These are phyloP conservation scores for Streptanthus diversifolius DNA, from an alignment of 345 rosid genomes.

Conservation along the genomic window DNA sequence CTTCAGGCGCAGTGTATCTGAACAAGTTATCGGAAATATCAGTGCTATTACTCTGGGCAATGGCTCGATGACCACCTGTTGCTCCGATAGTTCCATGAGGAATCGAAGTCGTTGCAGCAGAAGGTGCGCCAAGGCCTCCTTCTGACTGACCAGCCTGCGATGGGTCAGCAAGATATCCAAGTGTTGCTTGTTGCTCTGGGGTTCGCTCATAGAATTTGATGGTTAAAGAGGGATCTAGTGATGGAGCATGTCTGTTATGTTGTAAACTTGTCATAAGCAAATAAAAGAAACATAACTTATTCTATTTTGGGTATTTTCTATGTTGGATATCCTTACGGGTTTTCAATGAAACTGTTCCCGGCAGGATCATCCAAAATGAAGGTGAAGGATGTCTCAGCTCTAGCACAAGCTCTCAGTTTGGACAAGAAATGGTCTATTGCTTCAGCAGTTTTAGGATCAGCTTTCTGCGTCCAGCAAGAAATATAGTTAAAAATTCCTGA, in stretches of 20 bases:
- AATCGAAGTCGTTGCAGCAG: constrained; percentile 34
- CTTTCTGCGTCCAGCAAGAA: constrained; percentile 53
- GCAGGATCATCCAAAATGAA: constrained; percentile 88
- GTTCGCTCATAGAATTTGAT: constrained; percentile 84
- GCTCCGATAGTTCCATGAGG: constrained; percentile 90
- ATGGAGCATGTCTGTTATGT: constrained; percentile 67
- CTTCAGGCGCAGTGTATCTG: constrained; percentile 86
- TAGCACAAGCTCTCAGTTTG: constrained; percentile 78
- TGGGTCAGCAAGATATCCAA: constrained; percentile 66
- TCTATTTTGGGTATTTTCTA: neutral
- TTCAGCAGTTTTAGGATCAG: constrained; percentile 82
- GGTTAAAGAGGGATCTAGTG: constrained; percentile 69
- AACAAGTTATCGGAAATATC: constrained; percentile 75
- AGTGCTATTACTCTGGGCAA: constrained; percentile 81
- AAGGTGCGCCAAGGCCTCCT: constrained; percentile 26
- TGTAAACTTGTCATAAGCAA: constrained; percentile 1
- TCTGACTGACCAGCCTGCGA: constrained; percentile 45
- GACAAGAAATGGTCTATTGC: constrained; percentile 75
- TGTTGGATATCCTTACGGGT: constrained; percentile 56
- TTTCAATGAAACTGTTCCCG: constrained; percentile 95
- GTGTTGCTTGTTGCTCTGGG: constrained; percentile 69
- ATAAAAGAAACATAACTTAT: neutral
- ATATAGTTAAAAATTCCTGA: neutral
- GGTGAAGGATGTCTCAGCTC: constrained; percentile 58
- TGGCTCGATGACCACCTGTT: constrained; percentile 73